Percentiles rank a stretch among this genome's conserved stretches.
Evolutionary conservation across 2,329 filamentous ascomycete species (phyloP).

Genomic region (Trichoderma sp.): DNA sequence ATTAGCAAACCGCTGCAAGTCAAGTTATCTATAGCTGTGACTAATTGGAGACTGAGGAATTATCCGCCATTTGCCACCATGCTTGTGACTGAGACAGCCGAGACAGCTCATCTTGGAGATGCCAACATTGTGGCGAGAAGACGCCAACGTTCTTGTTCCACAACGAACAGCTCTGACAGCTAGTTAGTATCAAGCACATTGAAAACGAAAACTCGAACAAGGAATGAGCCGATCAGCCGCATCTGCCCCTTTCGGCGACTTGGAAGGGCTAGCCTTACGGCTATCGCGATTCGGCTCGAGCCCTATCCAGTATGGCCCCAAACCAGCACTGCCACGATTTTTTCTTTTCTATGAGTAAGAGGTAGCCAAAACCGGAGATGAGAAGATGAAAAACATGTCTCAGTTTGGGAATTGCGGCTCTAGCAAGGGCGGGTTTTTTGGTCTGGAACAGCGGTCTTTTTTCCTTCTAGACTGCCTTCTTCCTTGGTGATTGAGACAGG

Average conservation of each 20-base stretch:
- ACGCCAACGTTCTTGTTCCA: background rate
- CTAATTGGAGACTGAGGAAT: background rate
- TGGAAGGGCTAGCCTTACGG: background rate
- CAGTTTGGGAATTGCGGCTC: background rate
- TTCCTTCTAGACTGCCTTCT: background rate
- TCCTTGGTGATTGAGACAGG: background rate
- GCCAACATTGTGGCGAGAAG: background rate
- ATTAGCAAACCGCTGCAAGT: too few species aligned
- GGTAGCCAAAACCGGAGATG: background rate
- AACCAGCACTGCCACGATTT: background rate
- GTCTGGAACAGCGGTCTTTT: background rate
- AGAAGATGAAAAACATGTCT: background rate
- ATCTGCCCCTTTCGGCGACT: conserved; percentile 5
- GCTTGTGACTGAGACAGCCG: background rate
- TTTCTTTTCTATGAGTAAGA: background rate
- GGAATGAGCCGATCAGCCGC: background rate
- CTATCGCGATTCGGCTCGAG: conserved; percentile 8
- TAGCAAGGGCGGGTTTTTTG: background rate
- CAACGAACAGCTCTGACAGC: background rate
- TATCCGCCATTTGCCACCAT: background rate
- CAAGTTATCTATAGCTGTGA: background rate
- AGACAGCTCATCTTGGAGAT: background rate
- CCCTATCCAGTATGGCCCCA: conserved; percentile 4
- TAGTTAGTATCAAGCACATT: background rate
- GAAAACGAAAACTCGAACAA: background rate